Evolutionary conservation across 495 filamentous ascomycete genomes (phyloP).

Genomic region (Corynascus novoguineensis): DNA sequence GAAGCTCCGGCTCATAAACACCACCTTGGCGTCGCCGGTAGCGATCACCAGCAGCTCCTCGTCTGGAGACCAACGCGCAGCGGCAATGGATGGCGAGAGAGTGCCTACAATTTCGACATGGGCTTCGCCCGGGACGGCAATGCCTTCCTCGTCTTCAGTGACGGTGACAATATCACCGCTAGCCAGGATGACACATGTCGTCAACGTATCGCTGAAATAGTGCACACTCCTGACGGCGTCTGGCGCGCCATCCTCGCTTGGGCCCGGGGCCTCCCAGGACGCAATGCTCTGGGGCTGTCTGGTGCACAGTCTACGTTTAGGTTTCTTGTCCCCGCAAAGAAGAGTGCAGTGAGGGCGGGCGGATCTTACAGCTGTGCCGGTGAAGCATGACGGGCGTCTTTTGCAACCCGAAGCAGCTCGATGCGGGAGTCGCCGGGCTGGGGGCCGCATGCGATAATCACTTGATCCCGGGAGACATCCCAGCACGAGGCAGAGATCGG

Average conservation of each 20-base stretch:
- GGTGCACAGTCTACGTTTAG: neutral
- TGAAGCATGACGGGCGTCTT: constrained; percentile 29
- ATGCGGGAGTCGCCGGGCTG: constrained; percentile 55
- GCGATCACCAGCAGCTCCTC: constrained; percentile 81
- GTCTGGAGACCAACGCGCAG: constrained; percentile 91
- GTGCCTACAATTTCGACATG: constrained; percentile 93
- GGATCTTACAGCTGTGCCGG: constrained; percentile 43
- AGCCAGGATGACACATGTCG: constrained; percentile 75
- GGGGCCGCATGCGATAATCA: constrained; percentile 73
- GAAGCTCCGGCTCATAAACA: constrained; percentile 91
- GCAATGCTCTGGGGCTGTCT: constrained; percentile 50
- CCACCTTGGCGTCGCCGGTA: constrained; percentile 69
- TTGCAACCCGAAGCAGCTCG: constrained; percentile 55
- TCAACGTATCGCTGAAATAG: constrained; percentile 72
- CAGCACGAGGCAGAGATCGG: constrained; percentile 65
- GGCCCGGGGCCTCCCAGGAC: constrained; percentile 79
- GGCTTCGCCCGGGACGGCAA: constrained; percentile 51
- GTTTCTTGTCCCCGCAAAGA: neutral
- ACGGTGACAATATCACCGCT: constrained; percentile 87
- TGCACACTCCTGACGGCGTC: constrained; percentile 74
- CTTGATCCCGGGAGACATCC: constrained; percentile 64
- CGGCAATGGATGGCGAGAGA: constrained; percentile 82
- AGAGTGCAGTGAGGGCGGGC: neutral
- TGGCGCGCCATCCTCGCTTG: constrained; percentile 58
- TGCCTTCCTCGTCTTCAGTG: constrained; percentile 58